Evolutionary conservation across 768 basidiomycete species (phyloP).

Genomic region (Suillus placidus): DNA sequence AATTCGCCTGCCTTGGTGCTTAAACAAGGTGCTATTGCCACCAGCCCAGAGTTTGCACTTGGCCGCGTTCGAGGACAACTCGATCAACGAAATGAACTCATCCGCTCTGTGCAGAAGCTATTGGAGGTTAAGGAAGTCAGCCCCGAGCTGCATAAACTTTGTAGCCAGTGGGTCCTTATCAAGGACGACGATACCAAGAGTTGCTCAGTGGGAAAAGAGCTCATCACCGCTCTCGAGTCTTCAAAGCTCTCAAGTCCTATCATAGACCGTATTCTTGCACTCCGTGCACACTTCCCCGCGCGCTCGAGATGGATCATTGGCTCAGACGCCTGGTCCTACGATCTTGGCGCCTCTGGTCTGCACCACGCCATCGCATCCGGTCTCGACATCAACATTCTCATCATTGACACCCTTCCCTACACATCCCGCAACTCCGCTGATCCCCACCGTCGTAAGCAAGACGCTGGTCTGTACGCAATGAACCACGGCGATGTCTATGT

Average conservation of each 20-base stretch:
- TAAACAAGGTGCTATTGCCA: conserved; percentile 73
- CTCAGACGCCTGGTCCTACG: conserved; percentile 97
- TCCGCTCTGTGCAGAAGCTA: conserved; percentile 64
- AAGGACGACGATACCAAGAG: conserved; percentile 74
- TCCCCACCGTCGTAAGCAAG: conserved; percentile 84
- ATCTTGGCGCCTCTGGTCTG: conserved; percentile 92
- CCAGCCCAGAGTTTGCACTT: conserved; percentile 93
- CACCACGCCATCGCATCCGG: conserved; percentile 93
- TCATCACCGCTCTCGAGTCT: conserved; percentile 53
- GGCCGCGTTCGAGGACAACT: conserved; percentile 86
- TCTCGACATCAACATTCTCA: conserved; percentile 91
- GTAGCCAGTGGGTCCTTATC: conserved; percentile 78
- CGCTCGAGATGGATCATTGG: conserved; percentile 95
- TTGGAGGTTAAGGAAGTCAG: conserved; percentile 54
- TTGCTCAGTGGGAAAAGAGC: conserved; percentile 55
- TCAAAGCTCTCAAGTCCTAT: conserved; percentile 42
- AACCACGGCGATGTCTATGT: conserved; percentile 98
- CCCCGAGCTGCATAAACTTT: conserved; percentile 64
- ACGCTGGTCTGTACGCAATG: conserved; percentile 97
- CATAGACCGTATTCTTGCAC: conserved; percentile 58
- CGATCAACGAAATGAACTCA: conserved; percentile 71
- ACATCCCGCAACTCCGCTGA: conserved; percentile 71
- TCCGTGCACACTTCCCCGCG: conserved; percentile 64
- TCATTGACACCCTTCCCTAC: conserved; percentile 92
- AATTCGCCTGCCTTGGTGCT: conserved; percentile 80